Conservation (phyloP, 306 rosid genomes). For the Cicer judaicum region DNA sequence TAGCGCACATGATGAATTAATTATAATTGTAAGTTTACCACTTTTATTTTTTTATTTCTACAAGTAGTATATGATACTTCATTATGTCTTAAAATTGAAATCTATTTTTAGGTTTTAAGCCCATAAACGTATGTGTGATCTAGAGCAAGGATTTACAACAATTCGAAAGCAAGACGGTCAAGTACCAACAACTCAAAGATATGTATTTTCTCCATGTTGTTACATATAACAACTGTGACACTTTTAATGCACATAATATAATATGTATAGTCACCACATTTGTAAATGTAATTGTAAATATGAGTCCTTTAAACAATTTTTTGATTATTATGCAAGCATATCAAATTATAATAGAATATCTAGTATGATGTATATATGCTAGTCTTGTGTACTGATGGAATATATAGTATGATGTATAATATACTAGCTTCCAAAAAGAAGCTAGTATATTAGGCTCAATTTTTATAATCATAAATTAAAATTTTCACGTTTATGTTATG, state of each 20-base stretch:
- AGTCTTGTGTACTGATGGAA: too few species aligned
- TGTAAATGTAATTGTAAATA: not conserved
- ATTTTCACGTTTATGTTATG: not conserved
- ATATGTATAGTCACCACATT: slow-evolving; percentile 47
- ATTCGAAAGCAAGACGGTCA: slow-evolving; percentile 67
- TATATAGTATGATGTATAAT: too few species aligned
- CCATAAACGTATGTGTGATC: slow-evolving; percentile 85
- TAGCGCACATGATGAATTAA: slow-evolving; percentile 85
- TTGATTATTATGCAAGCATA: too few species aligned
- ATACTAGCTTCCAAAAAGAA: not conserved
- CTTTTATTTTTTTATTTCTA: slow-evolving; percentile 8
- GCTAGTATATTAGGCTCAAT: not conserved
- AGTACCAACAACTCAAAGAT: slow-evolving; percentile 54
- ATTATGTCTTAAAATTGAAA: not conserved
- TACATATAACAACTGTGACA: slow-evolving; percentile 34
- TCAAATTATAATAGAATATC: too few species aligned
- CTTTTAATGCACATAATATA: slow-evolving; percentile 53
- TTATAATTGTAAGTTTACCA: slow-evolving; percentile 78
- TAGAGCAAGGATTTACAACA: slow-evolving; percentile 74
- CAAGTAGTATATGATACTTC: slow-evolving; percentile 9
- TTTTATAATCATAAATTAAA: slow-evolving; percentile 14
- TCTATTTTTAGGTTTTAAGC: slow-evolving; percentile 62
- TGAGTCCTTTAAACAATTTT: too few species aligned
- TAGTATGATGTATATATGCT: too few species aligned
- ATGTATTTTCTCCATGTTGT: slow-evolving; percentile 55